Percentiles rank a stretch among this genome's conserved stretches.
phyloP scores from a whole-genome alignment of 148 eudicot genomes.

The Polygonum aviculare region DNA sequence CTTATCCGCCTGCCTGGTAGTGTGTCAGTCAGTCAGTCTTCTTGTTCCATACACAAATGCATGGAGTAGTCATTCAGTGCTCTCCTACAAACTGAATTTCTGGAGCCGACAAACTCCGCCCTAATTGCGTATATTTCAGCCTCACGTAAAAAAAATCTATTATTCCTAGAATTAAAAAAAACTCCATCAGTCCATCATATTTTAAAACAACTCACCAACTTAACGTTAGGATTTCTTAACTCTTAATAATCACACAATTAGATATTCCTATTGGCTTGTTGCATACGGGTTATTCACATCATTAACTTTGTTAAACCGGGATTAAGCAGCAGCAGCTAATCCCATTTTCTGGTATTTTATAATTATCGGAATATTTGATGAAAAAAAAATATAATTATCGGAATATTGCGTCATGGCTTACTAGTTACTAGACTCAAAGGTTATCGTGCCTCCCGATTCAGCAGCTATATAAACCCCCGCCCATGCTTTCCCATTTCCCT shows the following conservation, averaged over 20 bases:
- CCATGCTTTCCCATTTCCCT: neutral
- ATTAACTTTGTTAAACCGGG: neutral
- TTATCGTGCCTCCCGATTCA: constrained; percentile 2
- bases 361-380: neutral
- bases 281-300: neutral
- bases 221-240: neutral
- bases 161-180: no score
- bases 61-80: neutral
- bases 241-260: neutral
- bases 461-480: neutral
- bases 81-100: neutral
- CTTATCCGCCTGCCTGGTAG: neutral
- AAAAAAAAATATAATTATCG: neutral
- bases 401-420: neutral
- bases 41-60: neutral
- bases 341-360: neutral
- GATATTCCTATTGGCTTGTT: no score
- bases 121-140: no score
- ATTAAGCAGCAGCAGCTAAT: neutral
- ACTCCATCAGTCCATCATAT: neutral
- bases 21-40: neutral
- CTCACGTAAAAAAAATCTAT: no score
- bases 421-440: neutral
- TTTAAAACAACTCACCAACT: neutral
- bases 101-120: no score